Evolutionary conservation across 768 basidiomycete genomes (phyloP).

Genomic region (Lactarius trivialis): DNA sequence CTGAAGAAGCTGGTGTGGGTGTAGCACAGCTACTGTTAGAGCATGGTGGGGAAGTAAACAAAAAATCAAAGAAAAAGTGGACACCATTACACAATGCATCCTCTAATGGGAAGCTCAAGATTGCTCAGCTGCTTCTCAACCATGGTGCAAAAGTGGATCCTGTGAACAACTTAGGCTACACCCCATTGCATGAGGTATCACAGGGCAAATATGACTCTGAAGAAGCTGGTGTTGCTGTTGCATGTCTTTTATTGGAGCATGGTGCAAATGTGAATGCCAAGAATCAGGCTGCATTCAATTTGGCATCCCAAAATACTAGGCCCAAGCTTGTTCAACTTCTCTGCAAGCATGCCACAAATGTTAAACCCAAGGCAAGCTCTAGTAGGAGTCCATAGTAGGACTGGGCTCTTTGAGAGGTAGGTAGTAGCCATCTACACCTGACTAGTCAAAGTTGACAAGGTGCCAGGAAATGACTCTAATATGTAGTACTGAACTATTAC

Average conservation of each 20-base stretch:
- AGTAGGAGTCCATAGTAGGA: too few species aligned
- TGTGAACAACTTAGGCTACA: not conserved
- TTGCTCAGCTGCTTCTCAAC: not conserved
- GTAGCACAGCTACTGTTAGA: not conserved
- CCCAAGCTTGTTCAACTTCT: not conserved
- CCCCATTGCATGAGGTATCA: not conserved
- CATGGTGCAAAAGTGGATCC: not conserved
- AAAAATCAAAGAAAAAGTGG: too few species aligned
- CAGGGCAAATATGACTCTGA: not conserved
- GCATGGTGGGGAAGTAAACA: not conserved
- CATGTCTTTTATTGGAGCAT: not conserved
- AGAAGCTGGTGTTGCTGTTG: not conserved
- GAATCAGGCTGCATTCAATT: not conserved
- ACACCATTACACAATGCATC: too few species aligned
- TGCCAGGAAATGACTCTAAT: not conserved
- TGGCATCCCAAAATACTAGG: not conserved
- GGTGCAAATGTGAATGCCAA: not conserved
- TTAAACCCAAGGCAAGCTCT: not conserved
- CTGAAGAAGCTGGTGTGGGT: not conserved
- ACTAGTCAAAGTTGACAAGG: not conserved
- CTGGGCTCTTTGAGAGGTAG: not conserved
- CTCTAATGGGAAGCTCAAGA: not conserved
- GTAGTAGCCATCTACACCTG: not conserved
- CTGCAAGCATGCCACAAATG: too few species aligned
- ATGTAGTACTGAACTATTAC: not conserved